Percentiles rank a stretch among this genome's conserved stretches.
Conservation (phyloP, 208 protist genomes). For the Trypanosoma vivax region DNA sequence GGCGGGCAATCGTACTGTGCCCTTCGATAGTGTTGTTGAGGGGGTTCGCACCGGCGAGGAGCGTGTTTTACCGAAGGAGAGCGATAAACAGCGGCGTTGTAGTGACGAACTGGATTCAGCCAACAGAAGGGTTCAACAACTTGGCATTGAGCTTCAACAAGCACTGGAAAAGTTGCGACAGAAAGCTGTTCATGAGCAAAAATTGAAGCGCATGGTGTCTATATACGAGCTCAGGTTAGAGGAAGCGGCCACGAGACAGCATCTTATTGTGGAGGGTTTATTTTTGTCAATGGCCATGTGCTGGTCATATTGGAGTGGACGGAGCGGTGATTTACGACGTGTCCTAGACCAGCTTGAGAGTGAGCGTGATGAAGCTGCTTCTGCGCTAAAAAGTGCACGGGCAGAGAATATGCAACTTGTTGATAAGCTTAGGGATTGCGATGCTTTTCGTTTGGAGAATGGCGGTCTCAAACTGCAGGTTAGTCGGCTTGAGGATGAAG, state of each 20-base stretch:
- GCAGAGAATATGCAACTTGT: background rate
- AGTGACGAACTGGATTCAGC: background rate
- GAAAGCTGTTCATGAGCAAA: constrained; percentile 5
- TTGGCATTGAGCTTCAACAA: constrained; percentile 16
- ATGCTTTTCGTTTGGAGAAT: constrained; percentile 5
- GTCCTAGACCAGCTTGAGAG: background rate
- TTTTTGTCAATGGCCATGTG: constrained; percentile 10
- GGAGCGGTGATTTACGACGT: constrained; percentile 1
- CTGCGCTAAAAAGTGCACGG: background rate
- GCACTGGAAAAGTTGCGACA: constrained; percentile 15
- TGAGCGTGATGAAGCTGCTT: background rate
- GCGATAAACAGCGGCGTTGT: constrained; percentile 7
- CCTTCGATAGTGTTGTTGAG: constrained; percentile 25
- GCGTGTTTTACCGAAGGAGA: constrained; percentile 23
- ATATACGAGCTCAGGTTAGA: constrained; percentile 31
- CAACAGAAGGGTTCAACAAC: constrained; percentile 16
- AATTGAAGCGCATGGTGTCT: constrained; percentile 11
- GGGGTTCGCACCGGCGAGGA: constrained; percentile 70
- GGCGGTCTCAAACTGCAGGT: constrained; percentile 1
- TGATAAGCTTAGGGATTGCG: background rate
- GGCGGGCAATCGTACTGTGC: background rate
- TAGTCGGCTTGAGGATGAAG: background rate
- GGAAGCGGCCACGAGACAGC: constrained; percentile 12
- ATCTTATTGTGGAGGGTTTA: background rate
- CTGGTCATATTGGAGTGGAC: constrained; percentile 13